Percentiles rank a stretch among this genome's conserved stretches.
These are phyloP conservation scores for Paxillus rubicundulus DNA, from an alignment of 768 basidiomycete species.

Conservation along the genomic window DNA sequence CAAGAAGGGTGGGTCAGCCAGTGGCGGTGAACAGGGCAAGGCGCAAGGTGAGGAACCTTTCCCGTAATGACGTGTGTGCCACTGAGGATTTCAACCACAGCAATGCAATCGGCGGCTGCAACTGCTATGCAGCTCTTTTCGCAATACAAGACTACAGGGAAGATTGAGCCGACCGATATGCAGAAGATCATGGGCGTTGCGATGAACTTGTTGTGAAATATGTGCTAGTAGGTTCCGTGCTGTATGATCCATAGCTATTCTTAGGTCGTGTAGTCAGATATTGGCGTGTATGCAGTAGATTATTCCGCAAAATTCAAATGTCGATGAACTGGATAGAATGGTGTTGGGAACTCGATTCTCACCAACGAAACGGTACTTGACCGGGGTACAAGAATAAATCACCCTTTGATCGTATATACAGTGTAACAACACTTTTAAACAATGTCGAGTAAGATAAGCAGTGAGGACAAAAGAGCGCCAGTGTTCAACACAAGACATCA, in stretches of 20 bases:
- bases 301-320: too few species aligned
- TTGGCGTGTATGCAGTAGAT: too few species aligned
- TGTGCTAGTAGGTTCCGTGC: constrained; percentile 1
- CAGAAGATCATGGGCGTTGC: constrained; percentile 23
- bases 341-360: too few species aligned
- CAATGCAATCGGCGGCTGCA: constrained; percentile 32
- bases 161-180: constrained; percentile 32
- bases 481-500: neutral
- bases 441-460: neutral
- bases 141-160: constrained; percentile 24
- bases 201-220: constrained; percentile 22
- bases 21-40: constrained; percentile 20
- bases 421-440: neutral
- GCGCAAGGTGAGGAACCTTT: constrained; percentile 20
- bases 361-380: too few species aligned
- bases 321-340: too few species aligned
- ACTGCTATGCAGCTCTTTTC: constrained; percentile 28
- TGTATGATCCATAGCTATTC: too few species aligned
- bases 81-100: constrained; percentile 5
- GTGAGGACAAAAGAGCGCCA: neutral
- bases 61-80: neutral
- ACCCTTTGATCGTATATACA: too few species aligned
- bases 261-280: too few species aligned
- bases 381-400: too few species aligned
- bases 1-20: constrained; percentile 25